Conservation (phyloP, 768 basidiomycete species). For the Phanerochaete sordida region DNA sequence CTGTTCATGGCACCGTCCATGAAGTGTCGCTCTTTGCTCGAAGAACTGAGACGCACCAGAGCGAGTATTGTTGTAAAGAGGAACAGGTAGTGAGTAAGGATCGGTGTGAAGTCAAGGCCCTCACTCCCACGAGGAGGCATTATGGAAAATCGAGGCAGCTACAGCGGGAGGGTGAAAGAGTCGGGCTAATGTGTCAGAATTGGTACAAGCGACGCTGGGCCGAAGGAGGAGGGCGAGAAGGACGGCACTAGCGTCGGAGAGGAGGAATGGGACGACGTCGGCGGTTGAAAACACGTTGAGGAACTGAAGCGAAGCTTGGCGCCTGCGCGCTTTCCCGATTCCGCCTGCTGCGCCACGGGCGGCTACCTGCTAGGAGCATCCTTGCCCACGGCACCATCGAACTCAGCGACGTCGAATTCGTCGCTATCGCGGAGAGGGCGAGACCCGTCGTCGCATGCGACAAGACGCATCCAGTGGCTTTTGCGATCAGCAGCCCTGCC, state of each 20-base stretch:
- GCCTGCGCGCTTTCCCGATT: not conserved
- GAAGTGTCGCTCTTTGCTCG: not conserved
- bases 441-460: not conserved
- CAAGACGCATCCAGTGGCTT: not conserved
- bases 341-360: not conserved
- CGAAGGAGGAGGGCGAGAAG: not conserved
- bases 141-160: conserved; percentile 9
- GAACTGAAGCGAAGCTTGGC: not conserved
- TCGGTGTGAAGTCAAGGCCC: conserved; percentile 84
- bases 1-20: conserved; percentile 14
- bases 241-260: not conserved
- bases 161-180: not conserved
- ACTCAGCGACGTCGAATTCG: not conserved
- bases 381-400: not conserved
- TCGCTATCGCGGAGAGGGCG: not conserved
- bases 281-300: conserved; percentile 9
- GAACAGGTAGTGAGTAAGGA: conserved; percentile 89
- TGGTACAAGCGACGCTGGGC: not conserved
- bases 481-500: not conserved
- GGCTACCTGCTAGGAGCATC: not conserved
- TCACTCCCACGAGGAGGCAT: conserved; percentile 53
- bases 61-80: conserved; percentile 83
- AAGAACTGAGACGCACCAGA: conserved; percentile 56
- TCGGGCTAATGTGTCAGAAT: not conserved
- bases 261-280: conserved; percentile 5